Conservation (phyloP, 2,329 filamentous ascomycete species). For the Aureobasidium vineae region DNA sequence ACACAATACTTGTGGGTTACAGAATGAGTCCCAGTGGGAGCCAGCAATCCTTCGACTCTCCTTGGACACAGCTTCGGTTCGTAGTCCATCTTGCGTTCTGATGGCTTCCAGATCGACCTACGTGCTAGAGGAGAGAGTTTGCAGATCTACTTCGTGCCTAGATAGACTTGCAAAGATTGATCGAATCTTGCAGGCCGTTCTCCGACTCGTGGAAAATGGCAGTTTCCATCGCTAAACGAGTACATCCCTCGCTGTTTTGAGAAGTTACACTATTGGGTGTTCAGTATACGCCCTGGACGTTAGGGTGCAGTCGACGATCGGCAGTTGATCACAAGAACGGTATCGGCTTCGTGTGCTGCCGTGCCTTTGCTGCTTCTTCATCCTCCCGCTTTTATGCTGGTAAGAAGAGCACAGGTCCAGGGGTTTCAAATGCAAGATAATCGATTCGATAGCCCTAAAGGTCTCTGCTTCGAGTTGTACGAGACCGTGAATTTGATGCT, state of each 20-base stretch:
- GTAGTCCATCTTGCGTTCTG: neutral
- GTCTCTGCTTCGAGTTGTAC: neutral
- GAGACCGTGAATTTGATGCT: neutral
- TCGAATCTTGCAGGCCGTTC: neutral
- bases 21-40: neutral
- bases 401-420: neutral
- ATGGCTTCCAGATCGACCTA: neutral
- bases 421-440: neutral
- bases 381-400: neutral
- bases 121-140: neutral
- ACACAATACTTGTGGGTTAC: neutral
- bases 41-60: neutral
- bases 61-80: neutral
- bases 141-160: neutral
- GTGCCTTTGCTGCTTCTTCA: neutral
- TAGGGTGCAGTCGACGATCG: neutral
- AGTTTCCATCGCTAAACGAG: neutral
- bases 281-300: neutral
- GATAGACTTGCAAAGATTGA: neutral
- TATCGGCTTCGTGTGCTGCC: neutral
- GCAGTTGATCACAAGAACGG: conserved; percentile 11
- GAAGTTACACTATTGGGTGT: neutral
- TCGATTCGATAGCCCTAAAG: neutral
- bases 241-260: neutral
- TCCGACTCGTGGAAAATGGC: conserved; percentile 19